A percentile compares a stretch with the other conserved stretches of the same genome.
Evolutionary conservation across 1,284 basidiomycete species (phyloP).

Genomic region (Ganoderma lucidum): DNA sequence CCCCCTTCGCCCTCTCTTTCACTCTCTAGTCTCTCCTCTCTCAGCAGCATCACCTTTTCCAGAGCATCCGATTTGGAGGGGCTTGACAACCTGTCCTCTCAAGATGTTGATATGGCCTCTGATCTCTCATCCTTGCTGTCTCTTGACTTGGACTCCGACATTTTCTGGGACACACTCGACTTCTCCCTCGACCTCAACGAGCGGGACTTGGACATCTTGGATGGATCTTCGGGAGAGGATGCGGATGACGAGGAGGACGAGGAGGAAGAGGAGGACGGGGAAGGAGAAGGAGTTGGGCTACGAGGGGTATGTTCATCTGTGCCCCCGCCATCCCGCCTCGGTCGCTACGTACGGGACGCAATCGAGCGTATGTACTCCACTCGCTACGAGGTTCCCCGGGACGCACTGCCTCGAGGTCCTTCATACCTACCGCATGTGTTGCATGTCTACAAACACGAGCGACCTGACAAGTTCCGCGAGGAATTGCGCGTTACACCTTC

Average conservation of each 20-base stretch:
- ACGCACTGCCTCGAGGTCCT: neutral
- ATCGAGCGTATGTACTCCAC: neutral
- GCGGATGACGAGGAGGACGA: neutral
- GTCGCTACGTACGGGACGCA: neutral
- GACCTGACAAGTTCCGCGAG: neutral
- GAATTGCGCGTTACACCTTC: neutral
- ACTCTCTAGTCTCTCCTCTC: neutral
- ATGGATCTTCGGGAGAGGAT: neutral
- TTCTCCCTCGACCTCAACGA: neutral
- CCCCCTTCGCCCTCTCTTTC: neutral
- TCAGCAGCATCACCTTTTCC: neutral
- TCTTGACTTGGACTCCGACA: neutral
- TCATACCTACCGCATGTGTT: neutral
- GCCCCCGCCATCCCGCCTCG: neutral
- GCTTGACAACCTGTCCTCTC: neutral
- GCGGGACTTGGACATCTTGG: neutral
- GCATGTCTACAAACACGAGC: neutral
- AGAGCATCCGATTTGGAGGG: neutral
- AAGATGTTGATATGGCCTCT: no score
- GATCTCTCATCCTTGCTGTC: neutral
- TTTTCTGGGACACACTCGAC: neutral
- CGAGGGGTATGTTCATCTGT: neutral
- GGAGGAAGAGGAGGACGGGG: neutral
- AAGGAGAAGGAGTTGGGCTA: neutral
- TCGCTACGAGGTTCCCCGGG: neutral